These are phyloP conservation scores for Dionaea muscipula DNA, from an alignment of 179 eudicot species.

Conservation along the genomic window DNA sequence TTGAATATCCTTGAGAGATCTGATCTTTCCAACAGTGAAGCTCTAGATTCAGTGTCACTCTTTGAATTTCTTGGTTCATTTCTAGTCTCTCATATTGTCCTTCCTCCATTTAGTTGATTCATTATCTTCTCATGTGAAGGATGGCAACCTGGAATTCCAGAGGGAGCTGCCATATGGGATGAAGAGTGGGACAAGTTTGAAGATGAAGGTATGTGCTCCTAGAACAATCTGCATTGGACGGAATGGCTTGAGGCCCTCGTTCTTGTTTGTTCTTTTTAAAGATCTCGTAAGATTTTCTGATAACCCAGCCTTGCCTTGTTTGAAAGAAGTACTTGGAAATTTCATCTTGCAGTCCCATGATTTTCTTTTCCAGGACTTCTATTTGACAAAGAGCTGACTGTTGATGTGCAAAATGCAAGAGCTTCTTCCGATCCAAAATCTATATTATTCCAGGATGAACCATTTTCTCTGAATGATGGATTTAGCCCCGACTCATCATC, in stretches of 20 bases:
- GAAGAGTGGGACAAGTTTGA: slow-evolving; percentile 99
- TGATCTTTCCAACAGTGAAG: too few species aligned
- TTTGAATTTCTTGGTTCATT: too few species aligned
- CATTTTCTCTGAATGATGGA: slow-evolving; percentile 36
- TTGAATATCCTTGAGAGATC: not conserved
- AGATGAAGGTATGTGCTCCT: slow-evolving; percentile 58
- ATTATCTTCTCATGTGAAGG: slow-evolving; percentile 32
- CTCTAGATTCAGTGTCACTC: too few species aligned
- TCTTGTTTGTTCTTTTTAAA: too few species aligned
- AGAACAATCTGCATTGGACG: not conserved
- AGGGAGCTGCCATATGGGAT: slow-evolving; percentile 82
- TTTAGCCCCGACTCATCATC: slow-evolving; percentile 45
- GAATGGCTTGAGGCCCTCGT: too few species aligned
- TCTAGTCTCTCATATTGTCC: slow-evolving; percentile 1
- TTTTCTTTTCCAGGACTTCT: slow-evolving; percentile 22
- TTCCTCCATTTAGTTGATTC: slow-evolving; percentile 8
- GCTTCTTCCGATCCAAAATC: slow-evolving; percentile 39
- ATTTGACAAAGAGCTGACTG: slow-evolving; percentile 29
- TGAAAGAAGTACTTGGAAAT: too few species aligned
- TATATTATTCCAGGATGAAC: slow-evolving; percentile 34
- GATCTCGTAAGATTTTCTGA: too few species aligned
- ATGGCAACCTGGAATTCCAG: slow-evolving; percentile 93
- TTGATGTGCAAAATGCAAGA: slow-evolving; percentile 21
- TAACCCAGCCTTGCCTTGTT: too few species aligned
- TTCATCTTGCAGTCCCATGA: slow-evolving; percentile 1